phyloP scores from a whole-genome alignment of 768 basidiomycete genomes.

The Suillus weaverae region DNA sequence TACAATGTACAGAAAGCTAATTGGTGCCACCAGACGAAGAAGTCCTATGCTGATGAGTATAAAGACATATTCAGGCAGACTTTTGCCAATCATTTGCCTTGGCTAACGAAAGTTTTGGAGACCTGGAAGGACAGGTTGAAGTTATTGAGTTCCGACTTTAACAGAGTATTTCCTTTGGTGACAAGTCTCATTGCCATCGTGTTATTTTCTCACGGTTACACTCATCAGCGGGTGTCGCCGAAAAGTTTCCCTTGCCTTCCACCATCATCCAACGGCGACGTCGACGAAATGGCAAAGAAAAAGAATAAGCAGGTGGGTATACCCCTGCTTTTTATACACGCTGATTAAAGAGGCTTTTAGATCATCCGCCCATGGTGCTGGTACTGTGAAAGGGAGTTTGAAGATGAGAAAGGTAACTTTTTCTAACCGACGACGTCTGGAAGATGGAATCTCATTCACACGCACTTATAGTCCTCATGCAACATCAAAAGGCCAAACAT shows the following conservation, averaged over 20 bases:
- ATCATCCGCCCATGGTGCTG: constrained; percentile 94
- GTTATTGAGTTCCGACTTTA: not conserved
- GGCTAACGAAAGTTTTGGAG: not conserved
- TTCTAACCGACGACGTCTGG: not conserved
- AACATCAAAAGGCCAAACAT: constrained; percentile 99
- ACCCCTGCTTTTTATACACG: not conserved
- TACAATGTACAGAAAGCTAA: constrained; percentile 42
- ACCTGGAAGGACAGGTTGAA: not conserved
- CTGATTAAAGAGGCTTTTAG: constrained; percentile 37
- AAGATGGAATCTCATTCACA: not conserved
- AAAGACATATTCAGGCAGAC: constrained; percentile 50
- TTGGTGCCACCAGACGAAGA: constrained; percentile 51
- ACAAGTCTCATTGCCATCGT: too few relatives aligned
- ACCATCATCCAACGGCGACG: constrained; percentile 9
- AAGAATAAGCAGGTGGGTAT: constrained; percentile 49
- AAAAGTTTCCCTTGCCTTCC: constrained; percentile 17
- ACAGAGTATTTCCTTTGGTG: not conserved
- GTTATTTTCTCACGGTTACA: constrained; percentile 19
- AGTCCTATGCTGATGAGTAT: constrained; percentile 46
- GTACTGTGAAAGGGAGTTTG: constrained; percentile 99
- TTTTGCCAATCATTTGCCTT: constrained; percentile 46
- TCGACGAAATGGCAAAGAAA: constrained; percentile 48
- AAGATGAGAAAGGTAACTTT: constrained; percentile 92
- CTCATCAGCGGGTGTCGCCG: constrained; percentile 4
- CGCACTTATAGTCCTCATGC: constrained; percentile 77